Conservation (phyloP, 164 flowering plant genomes). For the Dillenia turbinata region DNA sequence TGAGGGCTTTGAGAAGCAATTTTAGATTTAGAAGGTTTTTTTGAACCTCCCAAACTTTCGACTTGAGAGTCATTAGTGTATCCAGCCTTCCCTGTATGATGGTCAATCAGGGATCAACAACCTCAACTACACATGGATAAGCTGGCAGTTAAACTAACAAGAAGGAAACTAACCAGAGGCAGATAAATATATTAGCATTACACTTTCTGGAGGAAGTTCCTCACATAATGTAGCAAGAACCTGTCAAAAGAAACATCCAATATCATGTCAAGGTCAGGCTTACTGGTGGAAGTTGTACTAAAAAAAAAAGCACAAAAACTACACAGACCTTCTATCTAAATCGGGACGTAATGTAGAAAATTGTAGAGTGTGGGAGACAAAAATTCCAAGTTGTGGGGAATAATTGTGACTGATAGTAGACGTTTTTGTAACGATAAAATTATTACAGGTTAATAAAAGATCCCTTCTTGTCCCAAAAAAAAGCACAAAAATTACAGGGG, state of each 20-base stretch:
- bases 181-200: slow-evolving; percentile 74
- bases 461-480: too few relatives aligned
- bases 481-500: too few relatives aligned
- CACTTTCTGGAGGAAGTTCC: slow-evolving; percentile 80
- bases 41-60: slow-evolving; percentile 48
- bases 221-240: slow-evolving; percentile 84
- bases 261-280: not conserved
- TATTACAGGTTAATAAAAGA: too few relatives aligned
- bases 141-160: slow-evolving; percentile 5
- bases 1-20: slow-evolving; percentile 26
- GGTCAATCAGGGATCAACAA: slow-evolving; percentile 4
- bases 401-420: too few relatives aligned
- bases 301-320: not conserved
- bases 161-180: slow-evolving; percentile 60
- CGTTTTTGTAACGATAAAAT: too few relatives aligned
- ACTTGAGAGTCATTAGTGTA: slow-evolving; percentile 28
- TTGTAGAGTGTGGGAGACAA: too few relatives aligned
- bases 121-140: not conserved
- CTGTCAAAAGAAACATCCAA: slow-evolving; percentile 33
- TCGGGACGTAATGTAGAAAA: too few relatives aligned
- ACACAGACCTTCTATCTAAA: not conserved
- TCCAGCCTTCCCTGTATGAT: slow-evolving; percentile 53
- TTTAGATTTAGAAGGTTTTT: slow-evolving; percentile 39
- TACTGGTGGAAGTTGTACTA: too few relatives aligned
- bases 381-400: too few relatives aligned